Evolutionary conservation across 345 rosid species (phyloP), one percentile per base, ranked within the genome.

Genomic region (Eucalyptus shirleyi): DNA sequence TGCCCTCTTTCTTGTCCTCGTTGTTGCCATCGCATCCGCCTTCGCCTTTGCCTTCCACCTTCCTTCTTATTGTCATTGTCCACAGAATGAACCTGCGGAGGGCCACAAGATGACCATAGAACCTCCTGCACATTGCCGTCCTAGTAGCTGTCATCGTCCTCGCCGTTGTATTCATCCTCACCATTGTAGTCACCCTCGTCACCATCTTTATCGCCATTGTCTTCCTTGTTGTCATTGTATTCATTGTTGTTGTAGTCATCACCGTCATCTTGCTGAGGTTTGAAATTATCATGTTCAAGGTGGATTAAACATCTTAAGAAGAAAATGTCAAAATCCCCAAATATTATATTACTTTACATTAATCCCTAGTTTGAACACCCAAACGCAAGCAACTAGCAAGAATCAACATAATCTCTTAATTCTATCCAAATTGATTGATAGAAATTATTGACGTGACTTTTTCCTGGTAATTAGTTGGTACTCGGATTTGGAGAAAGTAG

Each of bases 151-250:
- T 89, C 94, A 19, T 92, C 93, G 2, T 90, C 94, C 55, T 30
- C 59, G 9, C 37, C 13, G 6, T 24, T 37, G 59, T 53, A 53
- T 53, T 53, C 59, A 53, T 9, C 59, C 59, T 53, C 59, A 2
- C 59, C 59, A 53, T 21, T 53, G 37, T 86, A 50, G 30, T 45
- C 26, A 23, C 56, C 87, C 37, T 86, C 56, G 42, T 90, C 93
- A 12, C 90, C 92, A 37, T 94, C 96, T 9, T 92, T 93, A 11
- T 91, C 94, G 16, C 91, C 95, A 8, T 90, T 94, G 4, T 90
- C 97, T 3, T 93, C 96, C 0, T 90, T 95, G 1, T 91, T 91
- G 2, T 93, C 97, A 0, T 93, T 95, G 1, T 91, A 95, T 4
- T 90, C 93, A 93, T 93, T 95, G 10, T 92, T 94, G 0, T 30